phyloP scores from a whole-genome alignment of 495 filamentous ascomycete species.

The Aspergillus funiculosus region DNA sequence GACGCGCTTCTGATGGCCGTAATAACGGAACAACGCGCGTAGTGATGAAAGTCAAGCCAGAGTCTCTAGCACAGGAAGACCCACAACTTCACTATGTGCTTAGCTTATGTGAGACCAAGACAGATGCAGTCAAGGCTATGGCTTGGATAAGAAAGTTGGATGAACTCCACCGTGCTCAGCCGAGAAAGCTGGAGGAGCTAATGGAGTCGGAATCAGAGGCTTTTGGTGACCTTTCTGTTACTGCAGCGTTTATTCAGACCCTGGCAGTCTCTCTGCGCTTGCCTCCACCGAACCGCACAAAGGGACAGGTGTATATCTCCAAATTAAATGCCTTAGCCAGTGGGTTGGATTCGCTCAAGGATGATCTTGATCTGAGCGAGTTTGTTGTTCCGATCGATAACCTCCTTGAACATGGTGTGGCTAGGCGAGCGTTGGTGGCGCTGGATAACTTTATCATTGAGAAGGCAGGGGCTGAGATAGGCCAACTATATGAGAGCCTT shows the following conservation, averaged over 20 bases:
- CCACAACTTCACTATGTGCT: constrained; percentile 28
- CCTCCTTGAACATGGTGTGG: constrained; percentile 31
- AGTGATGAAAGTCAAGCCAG: constrained; percentile 26
- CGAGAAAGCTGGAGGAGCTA: constrained; percentile 13
- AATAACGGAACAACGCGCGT: constrained; percentile 29
- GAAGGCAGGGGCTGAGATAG: constrained; percentile 30
- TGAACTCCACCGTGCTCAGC: neutral
- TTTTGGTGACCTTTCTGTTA: constrained; percentile 23
- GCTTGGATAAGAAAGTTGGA: constrained; percentile 5
- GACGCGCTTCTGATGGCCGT: constrained; percentile 21
- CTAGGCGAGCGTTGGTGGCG: constrained; percentile 23
- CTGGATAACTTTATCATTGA: constrained; percentile 31
- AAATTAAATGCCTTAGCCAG: constrained; percentile 19
- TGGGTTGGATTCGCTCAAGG: constrained; percentile 26
- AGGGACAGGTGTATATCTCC: constrained; percentile 26
- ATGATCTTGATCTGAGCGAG: constrained; percentile 25
- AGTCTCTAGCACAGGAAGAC: constrained; percentile 17
- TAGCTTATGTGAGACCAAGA: constrained; percentile 4
- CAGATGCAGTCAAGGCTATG: neutral
- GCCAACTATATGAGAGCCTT: constrained; percentile 31
- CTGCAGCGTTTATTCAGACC: constrained; percentile 23
- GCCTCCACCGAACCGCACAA: constrained; percentile 23
- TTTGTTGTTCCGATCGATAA: constrained; percentile 32
- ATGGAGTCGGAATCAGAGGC: constrained; percentile 19
- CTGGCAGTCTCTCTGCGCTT: constrained; percentile 20